Conservation (phyloP, 2,329 filamentous ascomycete genomes). For the Sporothrix inflata region DNA sequence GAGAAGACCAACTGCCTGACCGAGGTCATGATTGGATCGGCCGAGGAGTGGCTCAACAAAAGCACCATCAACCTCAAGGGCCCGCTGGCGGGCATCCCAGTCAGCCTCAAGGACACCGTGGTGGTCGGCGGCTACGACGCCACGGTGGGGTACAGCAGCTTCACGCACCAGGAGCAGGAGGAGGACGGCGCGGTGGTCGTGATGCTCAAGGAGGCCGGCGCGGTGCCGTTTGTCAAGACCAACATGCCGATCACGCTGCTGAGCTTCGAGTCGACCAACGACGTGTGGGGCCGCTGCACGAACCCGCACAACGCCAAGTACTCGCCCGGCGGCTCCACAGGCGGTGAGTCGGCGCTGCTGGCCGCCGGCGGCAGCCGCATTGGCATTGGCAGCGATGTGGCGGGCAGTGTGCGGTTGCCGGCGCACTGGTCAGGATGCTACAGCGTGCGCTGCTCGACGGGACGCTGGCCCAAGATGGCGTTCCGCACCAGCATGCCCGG, state of each 20-base stretch:
- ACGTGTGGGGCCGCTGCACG: conserved; percentile 77
- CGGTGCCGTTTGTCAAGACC: conserved; percentile 91
- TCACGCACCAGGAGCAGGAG: conserved; percentile 66
- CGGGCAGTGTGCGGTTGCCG: conserved; percentile 82
- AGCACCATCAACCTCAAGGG: conserved; percentile 69
- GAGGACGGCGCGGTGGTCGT: conserved; percentile 73
- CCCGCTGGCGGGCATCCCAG: conserved; percentile 82
- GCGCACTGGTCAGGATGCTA: conserved; percentile 92
- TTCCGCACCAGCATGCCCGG: conserved; percentile 88
- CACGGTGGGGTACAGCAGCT: conserved; percentile 76
- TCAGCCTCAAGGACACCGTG: conserved; percentile 82
- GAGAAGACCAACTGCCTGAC: conserved; percentile 87
- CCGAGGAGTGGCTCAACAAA: conserved; percentile 69
- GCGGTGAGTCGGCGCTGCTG: conserved; percentile 79
- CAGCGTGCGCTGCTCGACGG: conserved; percentile 81
- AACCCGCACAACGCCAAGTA: conserved; percentile 86
- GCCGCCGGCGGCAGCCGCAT: conserved; percentile 78
- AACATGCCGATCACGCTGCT: conserved; percentile 85
- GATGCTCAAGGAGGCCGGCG: conserved; percentile 83
- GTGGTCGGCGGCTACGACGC: conserved; percentile 82
- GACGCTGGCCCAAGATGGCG: conserved; percentile 85
- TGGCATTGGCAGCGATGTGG: conserved; percentile 88
- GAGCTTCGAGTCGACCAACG: conserved; percentile 78
- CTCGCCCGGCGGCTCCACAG: conserved; percentile 87
- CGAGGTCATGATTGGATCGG: conserved; percentile 78